Conservation (phyloP, 371 early-diverging fungal species). For the Rhizopus delemar region DNA sequence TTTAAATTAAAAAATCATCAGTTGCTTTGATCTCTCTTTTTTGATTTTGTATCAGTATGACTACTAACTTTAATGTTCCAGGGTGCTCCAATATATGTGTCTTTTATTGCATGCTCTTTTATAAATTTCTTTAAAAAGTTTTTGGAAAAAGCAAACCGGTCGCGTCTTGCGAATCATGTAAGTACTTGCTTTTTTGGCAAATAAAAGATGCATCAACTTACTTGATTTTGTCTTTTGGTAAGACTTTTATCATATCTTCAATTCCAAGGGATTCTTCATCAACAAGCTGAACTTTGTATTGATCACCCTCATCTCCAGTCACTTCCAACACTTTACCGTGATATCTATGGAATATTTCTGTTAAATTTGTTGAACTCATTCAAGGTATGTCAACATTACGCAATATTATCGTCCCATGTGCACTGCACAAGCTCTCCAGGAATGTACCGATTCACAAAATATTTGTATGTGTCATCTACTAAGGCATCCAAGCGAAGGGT, state of each 20-base stretch:
- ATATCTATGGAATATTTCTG: conserved; percentile 25
- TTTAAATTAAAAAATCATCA: neutral
- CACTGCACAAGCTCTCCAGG: conserved; percentile 53
- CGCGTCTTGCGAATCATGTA: conserved; percentile 47
- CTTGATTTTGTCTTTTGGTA: conserved; percentile 36
- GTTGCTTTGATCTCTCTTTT: neutral
- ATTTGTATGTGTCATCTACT: conserved; percentile 53
- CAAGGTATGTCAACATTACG: conserved; percentile 23
- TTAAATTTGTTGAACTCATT: neutral
- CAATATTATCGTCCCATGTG: conserved; percentile 49
- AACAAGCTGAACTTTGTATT: conserved; percentile 37
- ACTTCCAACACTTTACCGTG: conserved; percentile 38
- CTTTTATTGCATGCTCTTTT: conserved; percentile 66
- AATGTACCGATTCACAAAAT: conserved; percentile 49
- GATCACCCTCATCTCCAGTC: conserved; percentile 2
- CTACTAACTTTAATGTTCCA: conserved; percentile 65
- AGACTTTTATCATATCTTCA: conserved; percentile 37
- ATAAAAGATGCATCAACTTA: conserved; percentile 13
- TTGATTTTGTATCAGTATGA: too few species aligned
- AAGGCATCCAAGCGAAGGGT: conserved; percentile 55
- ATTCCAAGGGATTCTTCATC: conserved; percentile 42
- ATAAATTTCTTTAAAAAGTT: conserved; percentile 70
- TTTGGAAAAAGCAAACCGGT: conserved; percentile 71
- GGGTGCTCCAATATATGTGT: conserved; percentile 72
- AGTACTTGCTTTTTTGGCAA: neutral